phyloP scores from a whole-genome alignment of 148 eudicot genomes.

The Agrostemma githago region DNA sequence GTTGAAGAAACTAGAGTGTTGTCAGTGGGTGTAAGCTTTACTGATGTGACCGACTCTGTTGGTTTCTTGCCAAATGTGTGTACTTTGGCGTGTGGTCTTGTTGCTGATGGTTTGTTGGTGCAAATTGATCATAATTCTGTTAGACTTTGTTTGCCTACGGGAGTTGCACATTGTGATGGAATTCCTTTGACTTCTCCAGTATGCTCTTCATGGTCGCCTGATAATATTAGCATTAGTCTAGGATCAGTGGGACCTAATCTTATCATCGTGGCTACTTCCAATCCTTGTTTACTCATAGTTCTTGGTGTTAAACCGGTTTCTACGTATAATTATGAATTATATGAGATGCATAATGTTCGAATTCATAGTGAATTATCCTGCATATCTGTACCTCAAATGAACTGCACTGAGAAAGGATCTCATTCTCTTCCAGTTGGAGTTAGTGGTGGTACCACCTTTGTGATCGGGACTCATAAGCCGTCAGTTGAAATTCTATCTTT shows the following conservation, averaged over 20 bases:
- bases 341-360: conserved; percentile 67
- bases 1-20: conserved; percentile 96
- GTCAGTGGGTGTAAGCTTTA: conserved; percentile 90
- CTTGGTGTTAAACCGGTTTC: conserved; percentile 59
- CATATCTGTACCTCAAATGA: conserved; percentile 65
- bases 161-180: conserved; percentile 53
- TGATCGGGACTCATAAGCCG: conserved; percentile 94
- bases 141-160: conserved; percentile 66
- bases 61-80: conserved; percentile 87
- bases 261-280: conserved; percentile 79
- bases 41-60: conserved; percentile 86
- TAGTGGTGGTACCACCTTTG: conserved; percentile 45
- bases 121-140: conserved; percentile 78
- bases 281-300: conserved; percentile 67
- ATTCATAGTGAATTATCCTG: conserved; percentile 84
- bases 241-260: conserved; percentile 75
- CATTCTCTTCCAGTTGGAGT: conserved; percentile 42
- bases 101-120: conserved; percentile 62
- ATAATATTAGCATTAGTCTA: conserved; percentile 58
- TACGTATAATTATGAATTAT: conserved; percentile 47
- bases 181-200: conserved; percentile 50
- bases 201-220: conserved; percentile 74
- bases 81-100: conserved; percentile 91
- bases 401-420: conserved; percentile 27
- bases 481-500: conserved; percentile 83